Evolutionary conservation across 2,329 filamentous ascomycete genomes (phyloP).

Genomic region (Zymoseptoria brevis): DNA sequence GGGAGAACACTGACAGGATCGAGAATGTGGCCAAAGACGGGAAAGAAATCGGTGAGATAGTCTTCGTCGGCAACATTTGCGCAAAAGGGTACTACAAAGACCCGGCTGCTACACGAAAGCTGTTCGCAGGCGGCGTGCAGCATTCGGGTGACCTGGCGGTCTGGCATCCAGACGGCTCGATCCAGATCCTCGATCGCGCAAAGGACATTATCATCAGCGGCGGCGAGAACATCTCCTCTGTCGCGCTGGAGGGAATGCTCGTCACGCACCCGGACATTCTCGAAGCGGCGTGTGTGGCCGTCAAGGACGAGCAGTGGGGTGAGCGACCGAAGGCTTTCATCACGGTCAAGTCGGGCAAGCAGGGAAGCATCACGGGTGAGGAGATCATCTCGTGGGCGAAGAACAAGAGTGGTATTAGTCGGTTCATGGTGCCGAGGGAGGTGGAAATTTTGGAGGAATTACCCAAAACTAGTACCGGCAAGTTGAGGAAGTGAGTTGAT

Average conservation of each 20-base stretch:
- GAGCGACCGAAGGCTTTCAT: conserved; percentile 93
- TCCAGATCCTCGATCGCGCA: conserved; percentile 84
- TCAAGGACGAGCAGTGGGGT: conserved; percentile 85
- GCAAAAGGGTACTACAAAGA: conserved; percentile 90
- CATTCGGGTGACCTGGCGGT: conserved; percentile 92
- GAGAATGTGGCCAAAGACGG: conserved; percentile 62
- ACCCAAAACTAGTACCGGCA: conserved; percentile 95
- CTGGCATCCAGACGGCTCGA: conserved; percentile 81
- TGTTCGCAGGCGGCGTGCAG: conserved; percentile 78
- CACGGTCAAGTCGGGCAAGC: conserved; percentile 62
- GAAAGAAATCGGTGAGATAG: conserved; percentile 72
- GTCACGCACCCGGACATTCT: conserved; percentile 81
- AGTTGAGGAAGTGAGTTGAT: conserved; percentile 68
- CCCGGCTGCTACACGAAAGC: conserved; percentile 69
- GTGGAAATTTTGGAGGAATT: conserved; percentile 76
- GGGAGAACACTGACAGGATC: conserved; percentile 45
- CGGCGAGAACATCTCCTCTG: conserved; percentile 92
- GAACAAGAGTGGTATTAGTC: conserved; percentile 68
- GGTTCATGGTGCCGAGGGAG: conserved; percentile 75
- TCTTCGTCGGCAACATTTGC: conserved; percentile 88
- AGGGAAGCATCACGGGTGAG: conserved; percentile 45
- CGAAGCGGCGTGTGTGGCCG: conserved; percentile 83
- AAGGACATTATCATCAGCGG: conserved; percentile 99
- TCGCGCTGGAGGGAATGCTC: conserved; percentile 85
- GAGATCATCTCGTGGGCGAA: conserved; percentile 84